Conservation (phyloP, 2,329 filamentous ascomycete genomes). For the Calonectria pseudoreteaudii region DNA sequence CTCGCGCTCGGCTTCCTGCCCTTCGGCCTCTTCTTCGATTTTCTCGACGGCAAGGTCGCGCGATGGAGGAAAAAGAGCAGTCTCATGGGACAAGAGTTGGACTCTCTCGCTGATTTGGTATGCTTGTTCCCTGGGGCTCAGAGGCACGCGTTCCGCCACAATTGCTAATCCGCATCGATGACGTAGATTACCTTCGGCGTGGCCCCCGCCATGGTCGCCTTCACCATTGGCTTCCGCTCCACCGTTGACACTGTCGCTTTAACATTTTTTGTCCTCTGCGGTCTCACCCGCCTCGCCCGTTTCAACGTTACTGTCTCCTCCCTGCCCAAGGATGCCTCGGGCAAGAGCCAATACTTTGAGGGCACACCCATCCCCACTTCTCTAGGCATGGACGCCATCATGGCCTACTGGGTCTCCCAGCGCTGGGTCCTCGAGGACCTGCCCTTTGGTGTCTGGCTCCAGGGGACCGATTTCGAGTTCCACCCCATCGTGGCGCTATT, state of each 20-base stretch:
- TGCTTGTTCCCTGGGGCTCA: constrained; percentile 38
- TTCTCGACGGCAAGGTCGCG: constrained; percentile 96
- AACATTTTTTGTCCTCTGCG: constrained; percentile 92
- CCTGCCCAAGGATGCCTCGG: constrained; percentile 90
- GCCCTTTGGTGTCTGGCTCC: constrained; percentile 78
- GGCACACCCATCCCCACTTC: constrained; percentile 96
- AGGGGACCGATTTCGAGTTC: constrained; percentile 79
- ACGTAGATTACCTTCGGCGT: constrained; percentile 93
- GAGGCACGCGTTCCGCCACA: not conserved
- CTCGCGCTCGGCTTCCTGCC: constrained; percentile 88
- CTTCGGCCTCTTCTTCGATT: constrained; percentile 96
- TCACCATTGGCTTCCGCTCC: constrained; percentile 89
- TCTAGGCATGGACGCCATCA: constrained; percentile 81
- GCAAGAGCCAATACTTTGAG: constrained; percentile 96
- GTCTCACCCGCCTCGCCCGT: constrained; percentile 90
- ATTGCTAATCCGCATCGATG: constrained; percentile 26
- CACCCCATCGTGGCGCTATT: constrained; percentile 88
- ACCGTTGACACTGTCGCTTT: constrained; percentile 83
- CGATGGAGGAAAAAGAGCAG: constrained; percentile 97
- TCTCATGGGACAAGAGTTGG: constrained; percentile 97
- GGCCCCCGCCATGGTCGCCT: constrained; percentile 86
- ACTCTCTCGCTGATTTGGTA: constrained; percentile 95
- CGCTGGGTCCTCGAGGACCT: constrained; percentile 83
- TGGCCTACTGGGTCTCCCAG: constrained; percentile 89
- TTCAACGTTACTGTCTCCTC: constrained; percentile 96